Evolutionary conservation across 352 stramenopile genomes (phyloP), one percentile per base, ranked within the genome.

Genomic region (Pythium scleroteichum): DNA sequence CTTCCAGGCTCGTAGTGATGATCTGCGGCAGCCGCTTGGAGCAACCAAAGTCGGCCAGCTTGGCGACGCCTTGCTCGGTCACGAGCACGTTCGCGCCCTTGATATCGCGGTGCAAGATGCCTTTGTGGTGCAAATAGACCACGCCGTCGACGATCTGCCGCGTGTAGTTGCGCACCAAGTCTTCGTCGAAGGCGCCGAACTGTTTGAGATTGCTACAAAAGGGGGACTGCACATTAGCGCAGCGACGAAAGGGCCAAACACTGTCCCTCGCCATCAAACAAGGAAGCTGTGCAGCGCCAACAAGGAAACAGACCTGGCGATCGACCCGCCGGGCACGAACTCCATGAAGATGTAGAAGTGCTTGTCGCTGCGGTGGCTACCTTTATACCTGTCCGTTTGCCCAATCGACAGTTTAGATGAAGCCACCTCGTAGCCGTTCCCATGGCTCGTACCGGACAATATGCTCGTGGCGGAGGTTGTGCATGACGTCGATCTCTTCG

Each of bases 291-390:
- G 29, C 29, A 10, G 29, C 29, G 29, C 5, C 29, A 35, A 35
- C 19, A 27, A 5, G 3, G 14, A 8, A 9, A 40, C 69, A 16
- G 50, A 86, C 64, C 78, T 89, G 32, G 92, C 85, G 42, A 99
- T 90, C 4, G 86, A 97, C 3, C 95, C 94, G 32, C 91, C 93
- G 6, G 95, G 87, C 6, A 98, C 88, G 72, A 97, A 99, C 74
- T 99, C 93, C 84, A 98, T 97, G 71, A 98, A 98, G 60, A 99
- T 98, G 67, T 92, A 95, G 39, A 99, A 87, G 53, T 86, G 68
- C 24, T 78, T 83, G 9, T 84, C 79, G 26, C 73, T 79, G 35
- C 79, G 78, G 51, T 97, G 79, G 48, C 79, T 89, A 78, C 88
- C 80, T 88, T 94, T 68, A 91, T 95, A 79, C 27, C 79, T 89